A percentile compares a stretch with the other conserved stretches of the same genome.
Conservation (phyloP, 257 asterid genomes). For the Mitragyna speciosa region DNA sequence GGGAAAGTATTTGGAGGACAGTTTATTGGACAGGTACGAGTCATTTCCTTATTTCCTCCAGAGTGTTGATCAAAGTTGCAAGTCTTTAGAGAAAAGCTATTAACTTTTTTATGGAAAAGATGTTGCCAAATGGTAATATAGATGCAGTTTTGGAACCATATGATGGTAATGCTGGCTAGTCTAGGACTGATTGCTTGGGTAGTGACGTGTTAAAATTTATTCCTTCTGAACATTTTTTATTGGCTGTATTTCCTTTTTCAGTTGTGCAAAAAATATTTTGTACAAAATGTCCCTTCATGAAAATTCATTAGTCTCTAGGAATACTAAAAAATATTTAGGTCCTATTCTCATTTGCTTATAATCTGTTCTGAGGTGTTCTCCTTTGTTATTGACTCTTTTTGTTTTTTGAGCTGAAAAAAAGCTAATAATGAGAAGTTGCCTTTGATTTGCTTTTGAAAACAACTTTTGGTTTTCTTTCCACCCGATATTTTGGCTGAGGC, state of each 20-base stretch:
- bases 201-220: neutral
- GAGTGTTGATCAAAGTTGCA: neutral
- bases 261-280: neutral
- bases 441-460: neutral
- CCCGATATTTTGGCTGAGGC: neutral
- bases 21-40: conserved; percentile 87
- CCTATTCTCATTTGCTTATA: neutral
- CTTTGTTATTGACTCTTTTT: neutral
- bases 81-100: neutral
- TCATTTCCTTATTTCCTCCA: conserved; percentile 15
- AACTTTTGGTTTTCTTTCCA: neutral
- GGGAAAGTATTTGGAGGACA: conserved; percentile 98
- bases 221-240: neutral
- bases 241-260: neutral
- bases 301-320: neutral
- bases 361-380: neutral
- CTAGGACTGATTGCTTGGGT: neutral
- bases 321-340: neutral
- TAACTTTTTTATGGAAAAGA: neutral
- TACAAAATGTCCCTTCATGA: neutral
- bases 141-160: neutral
- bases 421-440: neutral
- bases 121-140: neutral
- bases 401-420: neutral
- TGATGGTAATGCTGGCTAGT: neutral